A percentile compares a stretch with the other conserved stretches of the same genome.
phyloP scores from a whole-genome alignment of 768 basidiomycete genomes.

The Serendipita sp. region DNA sequence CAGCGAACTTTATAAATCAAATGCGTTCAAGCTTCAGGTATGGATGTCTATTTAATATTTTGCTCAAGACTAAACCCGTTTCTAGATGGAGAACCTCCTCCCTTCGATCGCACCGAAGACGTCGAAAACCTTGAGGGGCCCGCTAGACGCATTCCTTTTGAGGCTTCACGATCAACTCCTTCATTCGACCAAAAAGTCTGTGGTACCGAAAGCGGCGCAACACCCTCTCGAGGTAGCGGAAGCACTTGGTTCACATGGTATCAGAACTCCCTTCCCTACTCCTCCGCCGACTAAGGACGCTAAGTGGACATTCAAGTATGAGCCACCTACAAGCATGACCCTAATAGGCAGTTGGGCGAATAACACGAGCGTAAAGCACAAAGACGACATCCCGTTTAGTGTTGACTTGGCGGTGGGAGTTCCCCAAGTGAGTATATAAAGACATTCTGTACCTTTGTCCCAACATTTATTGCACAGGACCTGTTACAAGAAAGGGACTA shows the following conservation, averaged over 20 bases:
- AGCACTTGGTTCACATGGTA: slow-evolving; percentile 20
- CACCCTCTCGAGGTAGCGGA: slow-evolving; percentile 47
- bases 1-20: slow-evolving; percentile 56
- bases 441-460: neutral
- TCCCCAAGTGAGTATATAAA: slow-evolving; percentile 44
- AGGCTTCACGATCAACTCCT: slow-evolving; percentile 46
- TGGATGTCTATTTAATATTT: slow-evolving; percentile 7
- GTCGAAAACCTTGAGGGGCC: slow-evolving; percentile 26
- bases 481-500: slow-evolving; percentile 97
- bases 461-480: slow-evolving; percentile 21
- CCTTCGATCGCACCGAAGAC: slow-evolving; percentile 58
- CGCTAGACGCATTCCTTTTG: slow-evolving; percentile 53
- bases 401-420: slow-evolving; percentile 78
- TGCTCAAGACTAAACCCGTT: slow-evolving; percentile 8
- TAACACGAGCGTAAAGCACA: slow-evolving; percentile 53
- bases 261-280: slow-evolving; percentile 50
- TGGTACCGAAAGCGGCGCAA: slow-evolving; percentile 40
- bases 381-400: slow-evolving; percentile 44
- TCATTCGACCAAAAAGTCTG: slow-evolving; percentile 18
- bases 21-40: slow-evolving; percentile 74
- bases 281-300: slow-evolving; percentile 62
- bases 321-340: slow-evolving; percentile 56
- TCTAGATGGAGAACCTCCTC: slow-evolving; percentile 37
- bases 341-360: slow-evolving; percentile 82
- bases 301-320: slow-evolving; percentile 79